These are phyloP conservation scores for Dendrothele bispora DNA, from an alignment of 768 basidiomycete genomes.

Conservation along the genomic window DNA sequence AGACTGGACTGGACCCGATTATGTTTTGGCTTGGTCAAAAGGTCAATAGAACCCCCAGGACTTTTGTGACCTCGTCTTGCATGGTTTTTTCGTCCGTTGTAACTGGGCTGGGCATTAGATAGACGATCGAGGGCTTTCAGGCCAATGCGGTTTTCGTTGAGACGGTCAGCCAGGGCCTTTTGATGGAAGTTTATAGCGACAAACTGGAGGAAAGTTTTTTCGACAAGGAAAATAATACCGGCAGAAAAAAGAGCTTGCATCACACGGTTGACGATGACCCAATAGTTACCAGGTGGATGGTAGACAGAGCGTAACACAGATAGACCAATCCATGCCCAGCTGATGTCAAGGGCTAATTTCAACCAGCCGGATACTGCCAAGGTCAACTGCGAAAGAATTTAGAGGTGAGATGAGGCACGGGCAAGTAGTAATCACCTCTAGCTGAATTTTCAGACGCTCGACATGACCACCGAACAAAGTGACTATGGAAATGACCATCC, in stretches of 20 bases:
- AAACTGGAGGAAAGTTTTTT: constrained; percentile 65
- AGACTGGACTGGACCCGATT: constrained; percentile 13
- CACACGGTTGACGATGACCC: constrained; percentile 66
- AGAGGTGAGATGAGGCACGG: background rate
- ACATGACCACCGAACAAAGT: constrained; percentile 59
- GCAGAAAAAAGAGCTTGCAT: constrained; percentile 60
- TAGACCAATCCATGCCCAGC: constrained; percentile 75
- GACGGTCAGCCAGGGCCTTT: constrained; percentile 71
- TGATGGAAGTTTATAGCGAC: constrained; percentile 82
- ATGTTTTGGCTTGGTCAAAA: constrained; percentile 16
- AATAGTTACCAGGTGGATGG: constrained; percentile 63
- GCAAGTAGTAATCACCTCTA: constrained; percentile 50
- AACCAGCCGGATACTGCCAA: constrained; percentile 72
- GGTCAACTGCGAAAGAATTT: constrained; percentile 43
- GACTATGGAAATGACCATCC: constrained; percentile 51
- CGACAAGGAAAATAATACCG: constrained; percentile 41
- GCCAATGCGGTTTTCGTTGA: constrained; percentile 68
- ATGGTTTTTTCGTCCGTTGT: constrained; percentile 18
- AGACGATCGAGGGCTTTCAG: constrained; percentile 70
- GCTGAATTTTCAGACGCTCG: constrained; percentile 64
- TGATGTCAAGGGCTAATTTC: constrained; percentile 63
- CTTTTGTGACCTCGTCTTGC: constrained; percentile 39
- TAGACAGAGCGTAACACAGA: constrained; percentile 59
- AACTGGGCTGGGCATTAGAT: constrained; percentile 59
- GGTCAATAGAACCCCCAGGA: constrained; percentile 32